Evolutionary conservation across 2,329 filamentous ascomycete species (phyloP), one percentile per base, ranked within the genome.

Genomic region (Pseudogymnoascus sp.): DNA sequence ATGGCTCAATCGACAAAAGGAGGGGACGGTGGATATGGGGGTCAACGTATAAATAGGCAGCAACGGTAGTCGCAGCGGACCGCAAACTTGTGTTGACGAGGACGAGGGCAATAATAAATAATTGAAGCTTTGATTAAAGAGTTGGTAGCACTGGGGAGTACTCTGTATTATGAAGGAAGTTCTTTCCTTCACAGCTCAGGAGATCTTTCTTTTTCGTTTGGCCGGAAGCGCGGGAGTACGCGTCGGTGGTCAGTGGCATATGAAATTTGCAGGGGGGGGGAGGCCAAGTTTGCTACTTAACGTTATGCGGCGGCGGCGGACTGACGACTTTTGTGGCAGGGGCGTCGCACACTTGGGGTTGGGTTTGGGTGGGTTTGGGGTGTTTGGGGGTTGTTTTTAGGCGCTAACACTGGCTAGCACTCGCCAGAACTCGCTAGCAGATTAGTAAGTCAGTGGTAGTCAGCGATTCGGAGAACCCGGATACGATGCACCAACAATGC

Each of bases 191-290:
- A 31, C 45, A 52, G 26, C 45, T 52, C 45, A 31, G 45, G 45
- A 52, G 45, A 52, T 52, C 7, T 52, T 52, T 52, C n/a, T 31
- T 52, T 52, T 52, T 52, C 45, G 45, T 52, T 52, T 52, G 16
- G 19, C 43, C 45, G 45, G 45, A 52, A 52, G 45, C 45, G 45
- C 45, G 45, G 45, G 45, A 52, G 45, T 16, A 52, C 26, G 45
- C 45, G 45, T 52, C 33, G 33, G 33, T 5, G 45, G 26, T 19
- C 7, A 26, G 23, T 52, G 26, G 45, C 45, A 52, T 52, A 52
- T 52, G 45, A 52, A 52, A 52, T 52, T 52, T 52, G 45, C 45
- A 52, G 45, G 45, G 45, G 45, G 45, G 26, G 31, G 45, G 45
- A 26, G 26, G 19, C 45, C 14, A 11, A 11, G 1, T 52, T 52